phyloP scores from a whole-genome alignment of 768 basidiomycete species.

The Daedalea quercina region DNA sequence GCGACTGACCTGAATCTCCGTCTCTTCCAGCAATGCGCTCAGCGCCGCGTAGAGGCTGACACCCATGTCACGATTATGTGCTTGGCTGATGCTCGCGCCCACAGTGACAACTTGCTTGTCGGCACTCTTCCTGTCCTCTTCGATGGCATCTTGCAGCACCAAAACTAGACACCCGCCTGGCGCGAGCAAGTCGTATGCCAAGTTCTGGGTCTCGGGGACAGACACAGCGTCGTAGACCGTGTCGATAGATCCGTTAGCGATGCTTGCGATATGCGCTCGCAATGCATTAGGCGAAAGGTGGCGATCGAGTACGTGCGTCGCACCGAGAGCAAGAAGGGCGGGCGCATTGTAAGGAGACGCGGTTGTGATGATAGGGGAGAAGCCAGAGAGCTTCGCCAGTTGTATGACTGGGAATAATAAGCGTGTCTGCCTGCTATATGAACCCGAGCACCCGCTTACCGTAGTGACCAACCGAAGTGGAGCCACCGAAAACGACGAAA shows the following conservation, averaged over 20 bases:
- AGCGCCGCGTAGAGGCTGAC: slow-evolving; percentile 8
- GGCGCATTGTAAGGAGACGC: slow-evolving; percentile 9
- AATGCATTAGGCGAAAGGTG: slow-evolving; percentile 3
- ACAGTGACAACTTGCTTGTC: slow-evolving; percentile 11
- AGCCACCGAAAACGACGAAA: slow-evolving; percentile 16
- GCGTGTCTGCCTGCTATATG: background rate
- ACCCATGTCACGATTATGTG: background rate
- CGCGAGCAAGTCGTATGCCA: slow-evolving; percentile 15
- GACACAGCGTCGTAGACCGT: slow-evolving; percentile 16
- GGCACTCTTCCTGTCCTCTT: slow-evolving; percentile 5
- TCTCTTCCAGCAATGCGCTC: slow-evolving; percentile 8
- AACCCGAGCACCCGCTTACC: background rate
- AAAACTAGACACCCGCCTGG: slow-evolving; percentile 13
- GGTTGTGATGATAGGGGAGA: slow-evolving; percentile 13
- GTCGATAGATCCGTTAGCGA: slow-evolving; percentile 12
- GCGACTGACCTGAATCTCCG: slow-evolving; percentile 14
- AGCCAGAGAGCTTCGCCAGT: slow-evolving; percentile 10
- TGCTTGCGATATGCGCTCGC: slow-evolving; percentile 2
- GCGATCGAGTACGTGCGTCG: slow-evolving; percentile 24
- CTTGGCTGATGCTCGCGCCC: background rate
- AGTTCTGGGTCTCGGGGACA: slow-evolving; percentile 9
- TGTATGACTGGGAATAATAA: slow-evolving; percentile 8
- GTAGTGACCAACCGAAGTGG: slow-evolving; percentile 17
- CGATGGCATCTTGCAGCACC: slow-evolving; percentile 8
- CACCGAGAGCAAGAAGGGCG: slow-evolving; percentile 10